Conservation (phyloP, 140 eudicot genomes). For the Flaveria floridana region DNA sequence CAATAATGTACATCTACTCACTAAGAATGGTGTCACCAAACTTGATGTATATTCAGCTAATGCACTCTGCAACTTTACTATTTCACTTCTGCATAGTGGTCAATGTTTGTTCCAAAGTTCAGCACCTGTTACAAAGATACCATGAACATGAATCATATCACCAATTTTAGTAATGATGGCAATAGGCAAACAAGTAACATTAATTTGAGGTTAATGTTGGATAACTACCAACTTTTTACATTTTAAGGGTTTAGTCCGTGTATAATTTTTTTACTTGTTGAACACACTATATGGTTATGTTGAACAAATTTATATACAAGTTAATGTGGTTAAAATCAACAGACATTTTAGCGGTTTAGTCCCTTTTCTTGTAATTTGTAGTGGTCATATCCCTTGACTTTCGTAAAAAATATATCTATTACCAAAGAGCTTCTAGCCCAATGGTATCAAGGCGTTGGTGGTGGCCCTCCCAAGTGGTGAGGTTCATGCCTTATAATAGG, state of each 20-base stretch:
- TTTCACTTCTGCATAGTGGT: slow-evolving; percentile 8
- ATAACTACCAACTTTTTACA: not conserved
- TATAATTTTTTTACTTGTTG: not conserved
- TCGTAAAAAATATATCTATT: too few relatives aligned
- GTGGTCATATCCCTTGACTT: not conserved
- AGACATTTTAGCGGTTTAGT: not conserved
- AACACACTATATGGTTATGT: not conserved
- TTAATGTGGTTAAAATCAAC: not conserved
- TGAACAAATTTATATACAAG: not conserved
- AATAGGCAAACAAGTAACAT: not conserved
- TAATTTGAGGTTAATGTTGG: not conserved
- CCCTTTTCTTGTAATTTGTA: not conserved
- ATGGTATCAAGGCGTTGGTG: too few relatives aligned
- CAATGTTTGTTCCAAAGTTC: slow-evolving; percentile 4
- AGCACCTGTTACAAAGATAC: slow-evolving; percentile 20
- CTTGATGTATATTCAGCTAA: slow-evolving; percentile 9
- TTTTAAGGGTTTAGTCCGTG: not conserved
- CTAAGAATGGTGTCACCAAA: not conserved
- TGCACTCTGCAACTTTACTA: slow-evolving; percentile 9
- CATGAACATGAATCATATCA: slow-evolving; percentile 10
- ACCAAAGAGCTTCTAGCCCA: too few relatives aligned
- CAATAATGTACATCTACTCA: not conserved
- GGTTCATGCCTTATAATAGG: too few relatives aligned
- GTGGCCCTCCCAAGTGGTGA: too few relatives aligned
- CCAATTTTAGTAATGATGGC: not conserved